Base-by-base conservation (phyloP, 2,329 filamentous ascomycete genomes). In the Fusarium sp. region DNA sequence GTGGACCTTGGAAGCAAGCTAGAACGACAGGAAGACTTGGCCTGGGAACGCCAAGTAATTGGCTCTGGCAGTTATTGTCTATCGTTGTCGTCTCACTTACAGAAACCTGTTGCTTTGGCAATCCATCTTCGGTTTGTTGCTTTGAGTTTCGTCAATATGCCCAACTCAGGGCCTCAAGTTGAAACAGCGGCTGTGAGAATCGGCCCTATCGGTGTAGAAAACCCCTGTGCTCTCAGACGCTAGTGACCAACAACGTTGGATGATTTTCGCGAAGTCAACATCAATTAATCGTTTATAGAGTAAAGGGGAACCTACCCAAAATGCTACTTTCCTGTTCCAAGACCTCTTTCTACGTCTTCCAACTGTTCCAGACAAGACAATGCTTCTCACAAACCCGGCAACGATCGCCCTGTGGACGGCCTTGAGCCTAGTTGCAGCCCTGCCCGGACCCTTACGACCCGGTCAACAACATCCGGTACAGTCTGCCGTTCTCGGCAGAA, bases 51-150 rank as follows among this genome's bases (percentile, higher is more conserved):
- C 34, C 34, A 37, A n/a, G 34, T 37, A 37, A 18, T 37, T 1
- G 34, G 34, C 18, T 2, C 18, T 37, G 18, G n/a, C 34, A 37
- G 3, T 37, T 5, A 37, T 37, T 37, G 5, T n/a, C 18, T 11
- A 12, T 37, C 6, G 18, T 11, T 37, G 5, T 34, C 3, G 18
- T 37, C 34, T 37, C 10, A 37, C 18, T n/a, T 10, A 37, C 11
- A 10, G 3, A 6, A 37, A 5, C 5, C 1, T 6, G 5, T 9
- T 37, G 9, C 9, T 3, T 18, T 34, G 10, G 3, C 11, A 3
- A n/a, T 6, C 16, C 9, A 37, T 11, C 18, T 6, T n/a, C 5
- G n/a, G 34, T 37, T 14, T 11, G 16, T n/a, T 37, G 9, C 16
- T 37, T n/a, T 5, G 3, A 37, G 34, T n/a, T n/a, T n/a, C 34